These are phyloP conservation scores for Yarrowia sp. DNA, from an alignment of 805 yeast genomes.

Conservation along the genomic window DNA sequence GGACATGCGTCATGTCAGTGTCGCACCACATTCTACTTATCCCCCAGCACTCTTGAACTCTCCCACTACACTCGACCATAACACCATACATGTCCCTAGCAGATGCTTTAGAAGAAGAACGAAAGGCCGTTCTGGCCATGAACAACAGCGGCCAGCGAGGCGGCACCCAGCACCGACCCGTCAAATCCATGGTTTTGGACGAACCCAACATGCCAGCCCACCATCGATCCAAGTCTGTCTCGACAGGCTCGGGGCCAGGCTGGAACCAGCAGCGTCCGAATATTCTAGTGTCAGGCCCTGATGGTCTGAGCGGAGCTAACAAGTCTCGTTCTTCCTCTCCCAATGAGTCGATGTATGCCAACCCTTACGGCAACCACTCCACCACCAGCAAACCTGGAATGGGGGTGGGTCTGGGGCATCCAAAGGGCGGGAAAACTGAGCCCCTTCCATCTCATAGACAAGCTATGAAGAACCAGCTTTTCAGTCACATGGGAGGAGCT, in stretches of 20 bases:
- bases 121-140: conserved; percentile 42
- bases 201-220: conserved; percentile 21
- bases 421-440: conserved; percentile 14
- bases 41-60: conserved; percentile 15
- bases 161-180: conserved; percentile 20
- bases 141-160: conserved; percentile 39
- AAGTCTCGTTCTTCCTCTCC: conserved; percentile 26
- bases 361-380: conserved; percentile 29
- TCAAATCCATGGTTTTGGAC: conserved; percentile 38
- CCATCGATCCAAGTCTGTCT: conserved; percentile 32
- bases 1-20: conserved; percentile 10
- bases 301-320: conserved; percentile 12
- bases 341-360: conserved; percentile 9
- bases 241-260: conserved; percentile 9
- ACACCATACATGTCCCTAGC: conserved; percentile 43
- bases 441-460: conserved; percentile 10
- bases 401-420: conserved; percentile 31
- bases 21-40: conserved; percentile 23
- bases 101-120: conserved; percentile 46
- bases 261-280: conserved; percentile 33
- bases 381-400: conserved; percentile 28
- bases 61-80: background rate
- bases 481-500: conserved; percentile 31
- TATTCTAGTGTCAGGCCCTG: conserved; percentile 21
- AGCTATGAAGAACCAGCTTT: conserved; percentile 13